Evolutionary conservation across 1,284 basidiomycete genomes (phyloP), one percentile per base, ranked within the genome.

Genomic region (Cryptococcus hybrid): DNA sequence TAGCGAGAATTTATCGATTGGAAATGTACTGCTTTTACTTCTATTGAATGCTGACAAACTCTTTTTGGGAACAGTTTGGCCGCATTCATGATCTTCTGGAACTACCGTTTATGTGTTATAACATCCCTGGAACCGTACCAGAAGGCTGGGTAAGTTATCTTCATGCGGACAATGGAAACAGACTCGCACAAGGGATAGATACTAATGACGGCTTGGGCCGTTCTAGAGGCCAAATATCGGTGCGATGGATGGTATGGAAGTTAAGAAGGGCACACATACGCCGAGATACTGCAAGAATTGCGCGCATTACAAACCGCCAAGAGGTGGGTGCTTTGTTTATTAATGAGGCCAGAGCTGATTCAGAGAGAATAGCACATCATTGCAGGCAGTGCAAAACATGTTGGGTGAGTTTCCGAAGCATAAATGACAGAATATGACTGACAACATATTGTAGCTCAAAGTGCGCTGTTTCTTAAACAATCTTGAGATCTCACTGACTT

Each of bases 81-180:
- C 13, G 86, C 94, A 34, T 83, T 80, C 40, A 81, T 92, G 80
- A 74, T 97, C 11, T 83, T 90, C 39, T 90, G 86, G 86, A 95
- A 92, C 75, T 97, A 97, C 75, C 86, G 83, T 62, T 81, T 92
- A 6, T 89, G 87, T 67, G 87, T 93, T 7, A 77, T 74, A 9
- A 91, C 88, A 0, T 85, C 92, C 93, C 93, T 0, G 93, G 93
- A 12, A 74, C 76, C n/a, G 90, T 93, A 0, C 93, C 93, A 1
- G 72, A 76, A 51, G 81, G 80, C 62, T 97, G 90, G 90, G 92
- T 92, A 56, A 62, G 86, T 78, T 39, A 50, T 34, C n/a, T 42
- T 36, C 13, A 55, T 42, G 13, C 18, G 47, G 42, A 49, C 69
- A 30, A 30, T 30, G 3, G 3, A 30, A 3, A 30, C 3, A 30